phyloP scores from a whole-genome alignment of 148 eudicot genomes.

The Selenicereus undatus region DNA sequence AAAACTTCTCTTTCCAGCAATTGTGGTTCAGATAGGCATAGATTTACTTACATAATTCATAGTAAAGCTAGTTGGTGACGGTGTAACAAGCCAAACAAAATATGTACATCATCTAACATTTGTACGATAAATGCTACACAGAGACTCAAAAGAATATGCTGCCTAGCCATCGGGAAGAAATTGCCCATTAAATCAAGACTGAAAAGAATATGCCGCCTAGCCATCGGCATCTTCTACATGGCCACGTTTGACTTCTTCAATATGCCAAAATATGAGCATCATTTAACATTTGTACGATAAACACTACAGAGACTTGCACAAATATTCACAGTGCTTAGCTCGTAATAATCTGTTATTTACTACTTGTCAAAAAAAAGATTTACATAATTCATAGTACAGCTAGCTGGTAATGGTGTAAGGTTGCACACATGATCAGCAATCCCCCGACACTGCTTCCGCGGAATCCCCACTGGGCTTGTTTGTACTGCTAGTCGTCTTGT shows the following conservation, averaged over 20 bases:
- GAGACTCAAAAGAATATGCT: too few species aligned
- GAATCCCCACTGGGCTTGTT: background rate
- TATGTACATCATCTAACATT: too few species aligned
- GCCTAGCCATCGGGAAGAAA: too few species aligned
- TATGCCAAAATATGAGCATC: background rate
- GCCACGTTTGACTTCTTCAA: background rate
- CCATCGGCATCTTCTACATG: background rate
- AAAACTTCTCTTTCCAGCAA: background rate
- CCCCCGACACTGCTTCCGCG: background rate
- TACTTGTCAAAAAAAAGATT: background rate
- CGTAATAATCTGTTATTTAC: background rate
- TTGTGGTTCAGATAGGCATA: background rate
- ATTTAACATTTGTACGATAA: background rate
- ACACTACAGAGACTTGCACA: background rate
- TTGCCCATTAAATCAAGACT: too few species aligned
- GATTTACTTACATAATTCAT: too few species aligned
- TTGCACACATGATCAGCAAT: background rate
- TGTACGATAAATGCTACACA: too few species aligned
- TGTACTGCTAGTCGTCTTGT: background rate
- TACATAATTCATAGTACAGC: background rate
- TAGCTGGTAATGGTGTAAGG: background rate
- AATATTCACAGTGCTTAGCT: background rate
- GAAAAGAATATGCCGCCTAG: background rate
- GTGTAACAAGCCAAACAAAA: too few species aligned
- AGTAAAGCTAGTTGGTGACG: too few species aligned